These are phyloP conservation scores for Backusella tuberculispora DNA, from an alignment of 192 early-diverging fungal species.

Conservation along the genomic window DNA sequence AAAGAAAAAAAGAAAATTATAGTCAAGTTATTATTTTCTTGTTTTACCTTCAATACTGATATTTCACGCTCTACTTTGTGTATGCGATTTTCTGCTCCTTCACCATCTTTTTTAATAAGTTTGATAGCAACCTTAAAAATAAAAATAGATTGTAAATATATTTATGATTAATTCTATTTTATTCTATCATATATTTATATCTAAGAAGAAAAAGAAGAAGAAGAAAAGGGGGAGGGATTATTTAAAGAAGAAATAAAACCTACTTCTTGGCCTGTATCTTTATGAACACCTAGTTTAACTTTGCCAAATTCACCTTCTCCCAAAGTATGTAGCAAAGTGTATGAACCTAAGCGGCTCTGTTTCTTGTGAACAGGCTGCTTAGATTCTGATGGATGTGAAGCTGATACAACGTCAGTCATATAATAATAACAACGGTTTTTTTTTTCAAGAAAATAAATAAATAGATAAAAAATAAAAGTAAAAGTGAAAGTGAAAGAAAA, in stretches of 20 bases:
- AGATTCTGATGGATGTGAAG: not conserved
- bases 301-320: slow-evolving; percentile 92
- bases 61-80: slow-evolving; percentile 95
- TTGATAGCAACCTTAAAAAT: slow-evolving; percentile 87
- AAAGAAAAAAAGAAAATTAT: not conserved
- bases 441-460: no score
- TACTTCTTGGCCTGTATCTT: slow-evolving; percentile 48
- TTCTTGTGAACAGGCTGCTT: slow-evolving; percentile 5
- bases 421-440: not conserved
- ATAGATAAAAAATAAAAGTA: slow-evolving; percentile 10
- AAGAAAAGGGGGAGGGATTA: not conserved
- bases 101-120: slow-evolving; percentile 89
- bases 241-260: slow-evolving; percentile 15
- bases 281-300: slow-evolving; percentile 83
- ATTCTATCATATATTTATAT: not conserved
- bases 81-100: slow-evolving; percentile 73
- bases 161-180: not conserved
- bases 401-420: not conserved
- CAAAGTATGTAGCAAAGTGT: slow-evolving; percentile 83
- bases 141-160: not conserved
- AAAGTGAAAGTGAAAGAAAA: not conserved
- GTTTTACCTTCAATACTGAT: slow-evolving; percentile 81
- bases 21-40: not conserved
- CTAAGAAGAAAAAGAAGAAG: not conserved
- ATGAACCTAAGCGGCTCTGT: slow-evolving; percentile 62